These are phyloP conservation scores for Acrocalymma vagum DNA, from an alignment of 2,329 filamentous ascomycete genomes.

Conservation along the genomic window DNA sequence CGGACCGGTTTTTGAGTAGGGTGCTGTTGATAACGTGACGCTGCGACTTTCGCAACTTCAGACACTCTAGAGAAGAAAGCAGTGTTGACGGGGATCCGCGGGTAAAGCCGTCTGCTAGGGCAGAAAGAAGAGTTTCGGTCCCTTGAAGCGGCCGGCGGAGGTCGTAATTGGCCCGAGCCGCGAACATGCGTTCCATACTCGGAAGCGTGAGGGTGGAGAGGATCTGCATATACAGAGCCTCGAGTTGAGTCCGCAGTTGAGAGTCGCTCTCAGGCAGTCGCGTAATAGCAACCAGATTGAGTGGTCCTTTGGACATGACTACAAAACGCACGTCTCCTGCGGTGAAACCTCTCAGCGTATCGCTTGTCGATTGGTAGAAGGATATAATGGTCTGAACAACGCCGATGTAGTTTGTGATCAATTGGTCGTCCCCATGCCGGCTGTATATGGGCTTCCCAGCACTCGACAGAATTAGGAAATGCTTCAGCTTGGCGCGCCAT, in stretches of 20 bases:
- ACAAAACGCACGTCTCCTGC: conserved; percentile 89
- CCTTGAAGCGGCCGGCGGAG: conserved; percentile 88
- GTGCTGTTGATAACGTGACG: conserved; percentile 86
- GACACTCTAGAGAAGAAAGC: conserved; percentile 88
- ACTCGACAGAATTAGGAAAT: conserved; percentile 95
- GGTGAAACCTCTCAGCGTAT: conserved; percentile 82
- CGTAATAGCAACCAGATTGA: conserved; percentile 94
- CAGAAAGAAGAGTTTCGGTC: conserved; percentile 89
- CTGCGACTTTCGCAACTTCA: conserved; percentile 90
- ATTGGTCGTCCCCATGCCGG: conserved; percentile 85
- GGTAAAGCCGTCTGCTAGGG: conserved; percentile 93
- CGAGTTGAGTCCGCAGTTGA: conserved; percentile 86
- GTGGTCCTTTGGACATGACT: conserved; percentile 81
- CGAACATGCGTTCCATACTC: conserved; percentile 85
- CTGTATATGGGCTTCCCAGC: conserved; percentile 98
- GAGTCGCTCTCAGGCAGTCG: conserved; percentile 89
- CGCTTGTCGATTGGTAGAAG: conserved; percentile 84
- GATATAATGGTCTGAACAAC: conserved; percentile 98
- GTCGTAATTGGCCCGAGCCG: conserved; percentile 90
- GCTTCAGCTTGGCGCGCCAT: conserved; percentile 95
- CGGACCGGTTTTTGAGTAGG: conserved; percentile 79
- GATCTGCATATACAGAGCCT: conserved; percentile 98
- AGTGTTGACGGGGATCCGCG: conserved; percentile 88
- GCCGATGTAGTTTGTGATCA: conserved; percentile 94
- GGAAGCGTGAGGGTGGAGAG: conserved; percentile 93